phyloP scores from a whole-genome alignment of 169 alveolate species.

The Cryptosporidium felis region DNA sequence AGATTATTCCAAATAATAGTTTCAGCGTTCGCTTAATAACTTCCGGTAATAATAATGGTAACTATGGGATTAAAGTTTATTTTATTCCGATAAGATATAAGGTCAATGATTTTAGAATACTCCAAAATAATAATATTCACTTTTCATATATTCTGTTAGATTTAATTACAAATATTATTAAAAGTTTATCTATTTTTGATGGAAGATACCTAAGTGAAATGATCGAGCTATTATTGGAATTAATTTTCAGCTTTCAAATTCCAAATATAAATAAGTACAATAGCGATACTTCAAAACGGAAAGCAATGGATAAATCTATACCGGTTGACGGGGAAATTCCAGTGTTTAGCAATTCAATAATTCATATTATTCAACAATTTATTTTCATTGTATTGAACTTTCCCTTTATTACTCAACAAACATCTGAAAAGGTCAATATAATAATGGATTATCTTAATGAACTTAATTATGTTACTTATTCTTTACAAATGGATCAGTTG shows the following conservation, averaged over 20 bases:
- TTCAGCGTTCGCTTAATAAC: constrained; percentile 3
- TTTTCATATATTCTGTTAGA: constrained; percentile 28
- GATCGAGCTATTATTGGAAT: too few relatives aligned
- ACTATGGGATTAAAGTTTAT: constrained; percentile 15
- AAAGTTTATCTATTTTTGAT: too few relatives aligned
- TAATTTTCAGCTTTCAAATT: too few relatives aligned
- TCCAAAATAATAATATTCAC: constrained; percentile 33
- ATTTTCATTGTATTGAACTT: background rate
- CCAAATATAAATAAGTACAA: too few relatives aligned
- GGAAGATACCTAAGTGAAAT: too few relatives aligned
- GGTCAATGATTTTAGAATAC: background rate
- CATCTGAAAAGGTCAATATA: background rate
- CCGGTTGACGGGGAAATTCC: too few relatives aligned
- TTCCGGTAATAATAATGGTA: background rate
- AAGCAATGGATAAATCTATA: too few relatives aligned
- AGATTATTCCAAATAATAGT: constrained; percentile 1
- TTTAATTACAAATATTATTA: background rate
- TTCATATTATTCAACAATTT: constrained; percentile 39
- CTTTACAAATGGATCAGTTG: constrained; percentile 27
- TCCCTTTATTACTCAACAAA: background rate
- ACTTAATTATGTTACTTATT: background rate
- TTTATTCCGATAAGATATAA: constrained; percentile 32
- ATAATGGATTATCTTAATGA: constrained; percentile 1
- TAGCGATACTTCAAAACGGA: too few relatives aligned
- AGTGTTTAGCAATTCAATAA: background rate